These are phyloP conservation scores for Auriscalpium vulgare DNA, from an alignment of 768 basidiomycete species.

Conservation along the genomic window DNA sequence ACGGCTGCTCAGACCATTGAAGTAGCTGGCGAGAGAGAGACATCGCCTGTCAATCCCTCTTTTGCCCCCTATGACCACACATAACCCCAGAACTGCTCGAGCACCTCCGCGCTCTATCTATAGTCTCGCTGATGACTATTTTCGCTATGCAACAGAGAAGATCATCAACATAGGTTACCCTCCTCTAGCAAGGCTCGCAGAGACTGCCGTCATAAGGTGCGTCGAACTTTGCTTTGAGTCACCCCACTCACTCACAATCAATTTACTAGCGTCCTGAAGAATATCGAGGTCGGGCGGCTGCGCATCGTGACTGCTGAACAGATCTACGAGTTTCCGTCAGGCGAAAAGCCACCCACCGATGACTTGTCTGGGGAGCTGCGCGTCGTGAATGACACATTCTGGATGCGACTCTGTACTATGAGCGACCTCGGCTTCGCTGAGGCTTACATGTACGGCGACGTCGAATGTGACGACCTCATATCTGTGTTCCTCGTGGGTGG, in stretches of 20 bases:
- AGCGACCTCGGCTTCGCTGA: slow-evolving; percentile 16
- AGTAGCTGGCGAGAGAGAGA: no score
- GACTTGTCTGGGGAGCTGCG: background rate
- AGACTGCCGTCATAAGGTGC: background rate
- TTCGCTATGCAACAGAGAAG: background rate
- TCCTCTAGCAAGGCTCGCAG: background rate
- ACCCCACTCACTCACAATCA: background rate
- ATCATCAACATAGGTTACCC: background rate
- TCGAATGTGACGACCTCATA: slow-evolving; percentile 10
- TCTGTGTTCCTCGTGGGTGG: slow-evolving; percentile 6
- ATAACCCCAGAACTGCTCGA: no score
- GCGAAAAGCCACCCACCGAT: background rate
- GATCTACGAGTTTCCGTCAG: background rate
- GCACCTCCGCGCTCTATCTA: background rate
- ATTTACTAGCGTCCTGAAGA: background rate
- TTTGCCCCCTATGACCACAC: no score
- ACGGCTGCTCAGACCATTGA: no score
- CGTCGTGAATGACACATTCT: slow-evolving; percentile 10
- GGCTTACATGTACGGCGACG: slow-evolving; percentile 18
- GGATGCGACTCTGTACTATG: slow-evolving; percentile 12
- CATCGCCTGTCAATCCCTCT: no score
- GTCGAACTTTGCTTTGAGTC: background rate
- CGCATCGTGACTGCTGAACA: background rate
- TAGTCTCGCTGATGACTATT: background rate
- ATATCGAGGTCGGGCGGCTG: background rate